Conservation (phyloP, 371 early-diverging fungal genomes). For the Capillidium heterosporum region DNA sequence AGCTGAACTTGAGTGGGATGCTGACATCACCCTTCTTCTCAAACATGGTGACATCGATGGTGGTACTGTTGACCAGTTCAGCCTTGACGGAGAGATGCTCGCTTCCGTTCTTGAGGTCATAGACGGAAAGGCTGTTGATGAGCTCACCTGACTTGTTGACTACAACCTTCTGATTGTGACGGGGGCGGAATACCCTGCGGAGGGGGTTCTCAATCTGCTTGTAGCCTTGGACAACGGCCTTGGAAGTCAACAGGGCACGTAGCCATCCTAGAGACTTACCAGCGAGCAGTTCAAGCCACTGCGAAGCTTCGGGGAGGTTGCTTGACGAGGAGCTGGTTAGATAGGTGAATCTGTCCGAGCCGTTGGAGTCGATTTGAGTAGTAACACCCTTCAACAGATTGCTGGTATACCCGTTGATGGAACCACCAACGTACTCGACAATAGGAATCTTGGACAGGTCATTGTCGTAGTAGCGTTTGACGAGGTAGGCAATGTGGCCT, state of each 20-base stretch:
- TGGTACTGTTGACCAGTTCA: constrained; percentile 28
- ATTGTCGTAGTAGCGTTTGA: constrained; percentile 56
- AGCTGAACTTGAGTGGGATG: constrained; percentile 53
- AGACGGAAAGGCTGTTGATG: constrained; percentile 40
- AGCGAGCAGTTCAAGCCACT: constrained; percentile 57
- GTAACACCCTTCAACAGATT: background rate
- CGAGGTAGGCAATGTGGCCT: constrained; percentile 59
- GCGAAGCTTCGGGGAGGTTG: constrained; percentile 38
- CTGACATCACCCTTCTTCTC: constrained; percentile 37
- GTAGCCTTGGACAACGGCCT: constrained; percentile 63
- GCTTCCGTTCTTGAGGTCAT: constrained; percentile 27
- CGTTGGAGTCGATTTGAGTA: constrained; percentile 9
- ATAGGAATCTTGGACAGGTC: constrained; percentile 44
- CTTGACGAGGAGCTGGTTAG: constrained; percentile 25
- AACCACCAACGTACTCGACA: constrained; percentile 68
- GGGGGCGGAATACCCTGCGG: constrained; percentile 60
- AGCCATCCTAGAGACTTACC: constrained; percentile 65
- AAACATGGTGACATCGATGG: constrained; percentile 46
- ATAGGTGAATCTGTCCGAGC: constrained; percentile 16
- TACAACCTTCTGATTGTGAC: constrained; percentile 56
- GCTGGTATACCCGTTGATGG: constrained; percentile 11
- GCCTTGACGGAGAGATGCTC: constrained; percentile 39
- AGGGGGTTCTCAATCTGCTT: constrained; percentile 61
- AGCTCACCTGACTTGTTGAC: constrained; percentile 30
- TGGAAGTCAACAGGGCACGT: constrained; percentile 67